Percentiles rank a stretch among this genome's conserved stretches.
Conservation (phyloP, 2,329 filamentous ascomycete genomes). For the Lojkania enalia region DNA sequence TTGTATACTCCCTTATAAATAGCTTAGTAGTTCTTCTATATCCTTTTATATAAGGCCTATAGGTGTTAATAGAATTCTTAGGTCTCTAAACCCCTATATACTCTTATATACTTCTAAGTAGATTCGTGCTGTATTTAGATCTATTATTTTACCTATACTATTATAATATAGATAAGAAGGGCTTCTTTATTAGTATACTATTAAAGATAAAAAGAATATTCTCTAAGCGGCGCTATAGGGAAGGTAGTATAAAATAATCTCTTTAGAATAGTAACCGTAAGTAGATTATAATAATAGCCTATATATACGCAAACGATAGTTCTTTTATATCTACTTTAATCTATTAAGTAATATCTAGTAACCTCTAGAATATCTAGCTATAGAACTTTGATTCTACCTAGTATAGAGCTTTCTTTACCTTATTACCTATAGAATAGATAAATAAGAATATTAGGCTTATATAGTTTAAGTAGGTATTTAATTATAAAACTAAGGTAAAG, state of each 20-base stretch:
- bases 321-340: conserved; percentile 17
- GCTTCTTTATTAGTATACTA: conserved; percentile 14
- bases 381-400: conserved; percentile 8
- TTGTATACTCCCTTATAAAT: too few species aligned
- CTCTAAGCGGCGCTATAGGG: conserved; percentile 8
- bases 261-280: conserved; percentile 22
- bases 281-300: conserved; percentile 22
- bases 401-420: conserved; percentile 11
- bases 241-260: conserved; percentile 9
- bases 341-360: conserved; percentile 17
- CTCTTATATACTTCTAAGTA: too few species aligned
- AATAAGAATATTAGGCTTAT: conserved; percentile 6
- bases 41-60: too few species aligned
- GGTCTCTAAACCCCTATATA: too few species aligned
- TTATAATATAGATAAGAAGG: conserved; percentile 8
- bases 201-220: conserved; percentile 21
- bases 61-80: too few species aligned
- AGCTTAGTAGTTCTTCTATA: too few species aligned
- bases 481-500: conserved; percentile 12
- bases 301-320: conserved; percentile 18
- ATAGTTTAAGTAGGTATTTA: conserved; percentile 13
- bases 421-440: conserved; percentile 8
- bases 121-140: too few species aligned
- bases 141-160: conserved; percentile 5
- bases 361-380: conserved; percentile 20